Conservation (phyloP, 495 filamentous ascomycete species). For the Zalerion maritima region DNA sequence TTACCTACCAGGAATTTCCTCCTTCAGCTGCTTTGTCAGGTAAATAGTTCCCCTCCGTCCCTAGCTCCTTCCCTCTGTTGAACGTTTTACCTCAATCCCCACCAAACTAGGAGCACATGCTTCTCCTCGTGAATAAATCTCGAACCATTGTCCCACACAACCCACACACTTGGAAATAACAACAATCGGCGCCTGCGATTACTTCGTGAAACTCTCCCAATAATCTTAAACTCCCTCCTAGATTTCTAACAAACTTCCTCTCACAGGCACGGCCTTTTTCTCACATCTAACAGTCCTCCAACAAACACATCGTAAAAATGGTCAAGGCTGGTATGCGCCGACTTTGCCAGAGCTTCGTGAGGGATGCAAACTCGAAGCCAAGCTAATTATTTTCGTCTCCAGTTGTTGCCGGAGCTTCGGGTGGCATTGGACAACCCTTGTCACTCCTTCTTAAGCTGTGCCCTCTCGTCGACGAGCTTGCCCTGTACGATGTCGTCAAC, state of each 20-base stretch:
- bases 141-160: no score
- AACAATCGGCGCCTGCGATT: no score
- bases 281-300: no score
- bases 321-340: conserved; percentile 66
- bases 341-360: conserved; percentile 1
- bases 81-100: conserved; percentile 10
- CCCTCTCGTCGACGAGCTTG: conserved; percentile 75
- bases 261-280: no score
- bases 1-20: no score
- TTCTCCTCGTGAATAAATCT: no score
- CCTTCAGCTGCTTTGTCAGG: no score
- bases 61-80: conserved; percentile 6
- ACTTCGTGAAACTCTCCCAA: no score
- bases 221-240: no score
- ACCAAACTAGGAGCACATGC: no score
- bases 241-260: no score
- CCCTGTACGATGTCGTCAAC: conserved; percentile 98
- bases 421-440: conserved; percentile 98
- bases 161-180: no score
- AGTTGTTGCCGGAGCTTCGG: conserved; percentile 93
- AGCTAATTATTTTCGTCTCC: conserved; percentile 2
- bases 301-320: conserved; percentile 40
- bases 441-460: conserved; percentile 86
- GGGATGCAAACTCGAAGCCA: conserved; percentile 2
- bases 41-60: conserved; percentile 8